Evolutionary conservation across 2,329 filamentous ascomycete genomes (phyloP), one percentile per base, ranked within the genome.

Genomic region (Apiospora pterosperma): DNA sequence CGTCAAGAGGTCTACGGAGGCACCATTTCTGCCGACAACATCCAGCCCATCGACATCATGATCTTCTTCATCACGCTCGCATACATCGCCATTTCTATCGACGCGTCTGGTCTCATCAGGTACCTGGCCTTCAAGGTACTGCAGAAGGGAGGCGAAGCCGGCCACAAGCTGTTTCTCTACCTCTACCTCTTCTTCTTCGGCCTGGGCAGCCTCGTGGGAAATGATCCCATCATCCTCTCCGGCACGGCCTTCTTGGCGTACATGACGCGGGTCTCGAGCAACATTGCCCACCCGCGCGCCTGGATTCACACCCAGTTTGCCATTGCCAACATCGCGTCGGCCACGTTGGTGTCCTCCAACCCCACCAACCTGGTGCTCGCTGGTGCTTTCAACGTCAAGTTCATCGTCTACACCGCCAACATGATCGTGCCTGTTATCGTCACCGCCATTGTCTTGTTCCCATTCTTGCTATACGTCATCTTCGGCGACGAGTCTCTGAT

Each of bases 31-130:
- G 81, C 88, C 1, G 79, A 90, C 69, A 80, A 88, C 70, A 92
- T 93, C 69, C 81, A 81, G 2, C 90, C 90, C 0, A 83, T 91
- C 68, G 89, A 92, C 66, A 92, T 92, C 66, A 91, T 92, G 88
- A 77, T 82, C 19, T 92, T 92, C 77, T 92, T 93, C 77, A 80
- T 92, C 52, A 90, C 89, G 0, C 74, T 92, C 52, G 90, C 90
- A 3, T 93, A 92, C 70, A 92, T 92, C 65, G 90, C 90, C 59
- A 91, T 93, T 58, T 92, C 90, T 0, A 91, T 92, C 65, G 90
- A 92, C 68, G 90, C 90, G 2, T 92, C 90, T 0, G 90, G 90
- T 4, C 79, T 92, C 19, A 92, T 92, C 70, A 80, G 90, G 63
- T 92, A 82, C 67, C 73, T 92, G 25, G 90, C 90, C 0, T 91